phyloP scores from a whole-genome alignment of 73 alveolate genomes.

The Paramecium bursaria region DNA sequence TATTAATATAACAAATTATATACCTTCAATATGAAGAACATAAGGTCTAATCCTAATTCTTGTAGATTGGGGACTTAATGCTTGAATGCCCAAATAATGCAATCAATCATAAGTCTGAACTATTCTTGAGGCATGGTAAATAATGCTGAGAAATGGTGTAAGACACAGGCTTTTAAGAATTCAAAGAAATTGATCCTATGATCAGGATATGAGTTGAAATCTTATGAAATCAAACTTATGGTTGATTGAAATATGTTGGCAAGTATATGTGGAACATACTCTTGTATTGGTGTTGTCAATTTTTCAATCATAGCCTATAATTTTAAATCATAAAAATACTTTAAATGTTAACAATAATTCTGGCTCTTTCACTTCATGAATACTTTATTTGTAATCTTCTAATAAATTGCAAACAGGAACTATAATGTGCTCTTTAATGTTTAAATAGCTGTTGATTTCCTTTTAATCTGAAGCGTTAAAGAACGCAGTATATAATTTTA shows the following conservation, averaged over 20 bases:
- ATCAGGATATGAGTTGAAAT: constrained; percentile 93
- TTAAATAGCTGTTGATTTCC: constrained; percentile 57
- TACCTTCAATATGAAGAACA: constrained; percentile 78
- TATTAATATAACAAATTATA: background rate
- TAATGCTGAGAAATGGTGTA: constrained; percentile 83
- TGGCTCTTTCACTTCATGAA: constrained; percentile 94
- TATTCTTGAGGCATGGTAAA: constrained; percentile 84
- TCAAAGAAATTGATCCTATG: constrained; percentile 92
- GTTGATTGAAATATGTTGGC: constrained; percentile 83
- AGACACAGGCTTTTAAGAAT: constrained; percentile 84
- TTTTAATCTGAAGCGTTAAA: constrained; percentile 51
- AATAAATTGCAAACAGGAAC: constrained; percentile 79
- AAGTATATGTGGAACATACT: constrained; percentile 82
- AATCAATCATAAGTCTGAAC: constrained; percentile 89
- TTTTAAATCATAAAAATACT: constrained; percentile 55
- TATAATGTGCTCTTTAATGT: constrained; percentile 81
- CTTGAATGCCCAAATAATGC: constrained; percentile 96
- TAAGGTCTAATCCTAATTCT: constrained; percentile 93
- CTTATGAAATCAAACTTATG: constrained; percentile 88
- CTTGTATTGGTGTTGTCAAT: constrained; percentile 78
- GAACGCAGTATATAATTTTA: constrained; percentile 77
- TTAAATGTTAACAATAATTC: constrained; percentile 92
- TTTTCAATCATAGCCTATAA: constrained; percentile 71
- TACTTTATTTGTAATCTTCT: constrained; percentile 84
- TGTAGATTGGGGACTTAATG: constrained; percentile 89